Percentiles rank a stretch among this genome's conserved stretches.
Conservation (phyloP, 805 yeast species). For the Martiniozyma abietophila region DNA sequence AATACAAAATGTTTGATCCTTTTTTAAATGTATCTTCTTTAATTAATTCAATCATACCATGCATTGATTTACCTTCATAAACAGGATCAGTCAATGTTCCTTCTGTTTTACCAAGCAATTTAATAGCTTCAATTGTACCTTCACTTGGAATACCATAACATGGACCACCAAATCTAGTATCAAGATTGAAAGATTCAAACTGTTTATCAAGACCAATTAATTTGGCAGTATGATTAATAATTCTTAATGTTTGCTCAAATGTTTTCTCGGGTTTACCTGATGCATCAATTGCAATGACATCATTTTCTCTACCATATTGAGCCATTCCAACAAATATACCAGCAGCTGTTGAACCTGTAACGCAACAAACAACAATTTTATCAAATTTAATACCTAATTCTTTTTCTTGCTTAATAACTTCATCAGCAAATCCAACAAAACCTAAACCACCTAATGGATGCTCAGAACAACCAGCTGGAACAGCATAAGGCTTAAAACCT, state of each 20-base stretch:
- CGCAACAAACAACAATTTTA: conserved; percentile 29
- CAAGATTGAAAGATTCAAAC: conserved; percentile 23
- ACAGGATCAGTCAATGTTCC: conserved; percentile 31
- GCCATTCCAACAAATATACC: conserved; percentile 29
- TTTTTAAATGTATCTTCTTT: conserved; percentile 21
- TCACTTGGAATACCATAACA: conserved; percentile 29
- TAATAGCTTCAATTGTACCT: conserved; percentile 29
- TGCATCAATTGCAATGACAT: conserved; percentile 30
- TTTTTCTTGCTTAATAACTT: conserved; percentile 27
- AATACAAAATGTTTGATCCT: conserved; percentile 25
- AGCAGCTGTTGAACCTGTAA: conserved; percentile 28
- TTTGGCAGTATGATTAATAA: conserved; percentile 26
- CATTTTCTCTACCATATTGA: conserved; percentile 26
- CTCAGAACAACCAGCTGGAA: conserved; percentile 31
- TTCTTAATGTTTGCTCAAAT: conserved; percentile 27
- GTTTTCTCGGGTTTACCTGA: conserved; percentile 29
- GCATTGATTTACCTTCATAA: conserved; percentile 30
- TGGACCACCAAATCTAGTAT: conserved; percentile 27
- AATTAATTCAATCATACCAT: conserved; percentile 23
- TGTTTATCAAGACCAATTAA: conserved; percentile 23
- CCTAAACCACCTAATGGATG: conserved; percentile 30
- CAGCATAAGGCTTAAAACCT: conserved; percentile 29
- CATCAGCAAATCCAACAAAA: conserved; percentile 29
- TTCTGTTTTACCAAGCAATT: conserved; percentile 27
- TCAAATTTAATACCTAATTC: conserved; percentile 27